Percentiles rank a stretch among this genome's conserved stretches.
Conservation (phyloP, 371 early-diverging fungal genomes). For the Neoconidiobolus thromboides region DNA sequence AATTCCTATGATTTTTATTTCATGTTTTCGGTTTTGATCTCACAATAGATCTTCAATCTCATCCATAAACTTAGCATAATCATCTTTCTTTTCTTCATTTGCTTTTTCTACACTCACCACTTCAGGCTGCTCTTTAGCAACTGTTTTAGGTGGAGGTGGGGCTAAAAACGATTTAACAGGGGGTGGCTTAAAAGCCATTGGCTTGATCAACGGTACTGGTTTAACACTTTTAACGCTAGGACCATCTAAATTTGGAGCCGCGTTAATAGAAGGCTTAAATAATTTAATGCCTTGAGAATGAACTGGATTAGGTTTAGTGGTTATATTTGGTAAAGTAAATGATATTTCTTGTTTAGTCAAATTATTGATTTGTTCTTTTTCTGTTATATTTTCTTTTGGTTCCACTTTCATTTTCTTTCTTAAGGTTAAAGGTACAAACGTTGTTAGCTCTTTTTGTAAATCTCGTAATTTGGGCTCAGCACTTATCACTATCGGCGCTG, state of each 20-base stretch:
- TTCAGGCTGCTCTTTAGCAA: too few relatives aligned
- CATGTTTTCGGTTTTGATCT: too few relatives aligned
- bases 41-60: too few relatives aligned
- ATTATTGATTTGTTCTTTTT: slow-evolving; percentile 5
- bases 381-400: slow-evolving; percentile 8
- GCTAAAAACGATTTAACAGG: too few relatives aligned
- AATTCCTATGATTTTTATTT: too few relatives aligned
- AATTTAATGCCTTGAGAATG: neutral
- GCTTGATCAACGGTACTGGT: too few relatives aligned
- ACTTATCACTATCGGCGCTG: slow-evolving; percentile 11
- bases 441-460: slow-evolving; percentile 18
- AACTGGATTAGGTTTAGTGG: neutral
- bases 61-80: too few relatives aligned
- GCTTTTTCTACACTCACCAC: too few relatives aligned
- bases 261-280: slow-evolving; percentile 4
- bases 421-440: slow-evolving; percentile 14
- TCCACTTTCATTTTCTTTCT: slow-evolving; percentile 11
- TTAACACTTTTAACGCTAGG: too few relatives aligned
- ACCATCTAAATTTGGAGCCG: slow-evolving; percentile 6
- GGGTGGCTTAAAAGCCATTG: too few relatives aligned
- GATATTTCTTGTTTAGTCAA: neutral
- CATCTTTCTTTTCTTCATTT: too few relatives aligned
- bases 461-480: slow-evolving; percentile 19
- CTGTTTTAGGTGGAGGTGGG: too few relatives aligned
- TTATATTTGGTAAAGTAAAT: neutral